These are phyloP conservation scores for Mediolabrus comicus DNA, from an alignment of 108 stramenopile genomes.

Conservation along the genomic window DNA sequence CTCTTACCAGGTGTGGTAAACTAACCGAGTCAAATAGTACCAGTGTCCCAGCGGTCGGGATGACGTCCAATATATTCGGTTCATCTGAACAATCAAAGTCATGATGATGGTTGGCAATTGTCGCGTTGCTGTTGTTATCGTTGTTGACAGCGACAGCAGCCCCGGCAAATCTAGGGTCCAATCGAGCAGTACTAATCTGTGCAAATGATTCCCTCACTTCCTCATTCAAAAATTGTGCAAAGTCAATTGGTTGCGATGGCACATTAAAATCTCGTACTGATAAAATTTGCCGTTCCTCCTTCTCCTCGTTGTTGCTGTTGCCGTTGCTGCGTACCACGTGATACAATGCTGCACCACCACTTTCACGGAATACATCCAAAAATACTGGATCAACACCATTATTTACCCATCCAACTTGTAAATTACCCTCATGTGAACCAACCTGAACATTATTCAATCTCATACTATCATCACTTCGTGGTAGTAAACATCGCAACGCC, in stretches of 20 bases:
- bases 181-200: constrained; percentile 40
- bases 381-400: constrained; percentile 35
- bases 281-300: constrained; percentile 14
- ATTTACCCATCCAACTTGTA: constrained; percentile 58
- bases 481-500: constrained; percentile 37
- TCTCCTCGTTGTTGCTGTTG: neutral
- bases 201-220: constrained; percentile 20
- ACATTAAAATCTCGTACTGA: constrained; percentile 38
- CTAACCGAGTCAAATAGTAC: constrained; percentile 62
- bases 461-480: neutral
- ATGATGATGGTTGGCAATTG: neutral
- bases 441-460: constrained; percentile 10
- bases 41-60: constrained; percentile 41
- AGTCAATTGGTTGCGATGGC: constrained; percentile 45
- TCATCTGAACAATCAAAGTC: constrained; percentile 7
- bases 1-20: constrained; percentile 50
- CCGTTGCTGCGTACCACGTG: constrained; percentile 9
- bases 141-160: neutral
- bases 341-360: constrained; percentile 16
- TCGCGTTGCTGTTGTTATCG: neutral
- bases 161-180: constrained; percentile 39
- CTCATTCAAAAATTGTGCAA: constrained; percentile 19
- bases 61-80: constrained; percentile 27
- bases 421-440: constrained; percentile 46
- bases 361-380: constrained; percentile 33